Percentiles rank a stretch among this genome's conserved stretches.
Evolutionary conservation across 2,329 filamentous ascomycete genomes (phyloP).

Genomic region (Pseudogymnoascus sp.): DNA sequence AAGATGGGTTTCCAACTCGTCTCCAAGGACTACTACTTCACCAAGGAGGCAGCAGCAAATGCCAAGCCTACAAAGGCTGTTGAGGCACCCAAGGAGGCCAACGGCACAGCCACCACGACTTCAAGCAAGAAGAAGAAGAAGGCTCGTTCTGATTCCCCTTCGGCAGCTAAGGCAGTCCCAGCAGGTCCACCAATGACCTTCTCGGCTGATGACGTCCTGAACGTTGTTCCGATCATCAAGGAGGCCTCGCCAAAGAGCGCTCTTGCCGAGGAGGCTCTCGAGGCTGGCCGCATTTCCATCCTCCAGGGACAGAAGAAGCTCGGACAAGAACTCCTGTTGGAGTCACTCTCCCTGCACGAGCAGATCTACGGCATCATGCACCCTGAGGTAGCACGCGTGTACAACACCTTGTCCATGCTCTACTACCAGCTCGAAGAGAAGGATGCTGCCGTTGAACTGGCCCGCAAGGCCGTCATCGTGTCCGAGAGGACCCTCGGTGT

Average conservation of each 20-base stretch:
- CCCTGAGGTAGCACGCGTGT: conserved; percentile 89
- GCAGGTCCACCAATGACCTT: conserved; percentile 54
- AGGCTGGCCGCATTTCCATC: conserved; percentile 93
- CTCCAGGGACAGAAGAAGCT: conserved; percentile 92
- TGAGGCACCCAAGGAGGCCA: conserved; percentile 37
- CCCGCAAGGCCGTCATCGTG: conserved; percentile 93
- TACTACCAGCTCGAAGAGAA: conserved; percentile 99
- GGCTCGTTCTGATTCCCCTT: conserved; percentile 43
- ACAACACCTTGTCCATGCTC: conserved; percentile 89
- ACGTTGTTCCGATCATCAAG: conserved; percentile 90
- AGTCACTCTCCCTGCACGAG: conserved; percentile 91
- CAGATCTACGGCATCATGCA: conserved; percentile 98
- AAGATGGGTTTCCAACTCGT: conserved; percentile 86
- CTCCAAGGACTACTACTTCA: conserved; percentile 68
- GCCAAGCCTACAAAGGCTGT: conserved; percentile 23
- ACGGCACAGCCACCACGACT: conserved; percentile 19
- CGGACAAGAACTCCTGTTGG: conserved; percentile 89
- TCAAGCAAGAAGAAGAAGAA: conserved; percentile 47
- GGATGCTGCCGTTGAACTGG: conserved; percentile 86
- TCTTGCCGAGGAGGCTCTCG: conserved; percentile 88
- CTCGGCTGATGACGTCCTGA: conserved; percentile 75
- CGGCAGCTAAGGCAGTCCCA: conserved; percentile 24
- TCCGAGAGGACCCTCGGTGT: conserved; percentile 89
- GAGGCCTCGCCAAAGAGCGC: conserved; percentile 86
- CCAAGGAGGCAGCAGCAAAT: conserved; percentile 27